A percentile compares a stretch with the other conserved stretches of the same genome.
Conservation (phyloP, 495 filamentous ascomycete genomes). For the Penicillium robsamsonii region DNA sequence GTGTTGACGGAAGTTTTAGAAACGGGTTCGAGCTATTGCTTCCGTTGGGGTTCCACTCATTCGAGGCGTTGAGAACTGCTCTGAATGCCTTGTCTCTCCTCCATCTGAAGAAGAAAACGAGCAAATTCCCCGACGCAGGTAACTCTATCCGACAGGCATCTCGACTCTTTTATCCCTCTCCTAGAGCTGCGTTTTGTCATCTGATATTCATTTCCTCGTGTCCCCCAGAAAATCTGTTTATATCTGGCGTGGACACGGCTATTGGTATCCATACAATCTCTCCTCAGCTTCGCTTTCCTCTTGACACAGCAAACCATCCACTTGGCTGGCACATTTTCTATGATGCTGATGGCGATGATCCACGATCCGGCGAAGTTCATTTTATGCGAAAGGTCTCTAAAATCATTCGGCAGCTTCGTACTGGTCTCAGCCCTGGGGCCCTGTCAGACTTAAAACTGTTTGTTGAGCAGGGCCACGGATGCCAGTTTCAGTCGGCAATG, state of each 20-base stretch:
- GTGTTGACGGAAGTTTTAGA: slow-evolving; percentile 9
- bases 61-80: slow-evolving; percentile 13
- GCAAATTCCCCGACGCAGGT: background rate
- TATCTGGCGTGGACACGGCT: slow-evolving; percentile 21
- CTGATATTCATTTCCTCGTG: slow-evolving; percentile 23
- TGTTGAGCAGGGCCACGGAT: slow-evolving; percentile 13
- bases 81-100: slow-evolving; percentile 15
- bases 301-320: slow-evolving; percentile 5
- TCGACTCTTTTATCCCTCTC: slow-evolving; percentile 13
- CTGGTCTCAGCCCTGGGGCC: slow-evolving; percentile 23
- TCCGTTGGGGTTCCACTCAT: slow-evolving; percentile 25
- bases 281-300: slow-evolving; percentile 16
- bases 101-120: slow-evolving; percentile 4
- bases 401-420: slow-evolving; percentile 25
- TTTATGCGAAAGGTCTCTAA: slow-evolving; percentile 21
- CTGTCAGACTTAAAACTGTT: slow-evolving; percentile 19
- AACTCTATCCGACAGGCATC: slow-evolving; percentile 15
- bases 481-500: slow-evolving; percentile 15
- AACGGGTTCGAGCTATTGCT: slow-evolving; percentile 20
- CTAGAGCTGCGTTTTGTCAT: slow-evolving; percentile 25
- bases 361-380: slow-evolving; percentile 6
- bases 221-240: slow-evolving; percentile 3
- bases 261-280: slow-evolving; percentile 31
- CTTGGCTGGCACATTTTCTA: slow-evolving; percentile 29
- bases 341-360: slow-evolving; percentile 8